phyloP scores from a whole-genome alignment of 176 grass and related monocot species.

The Oryza punctata region DNA sequence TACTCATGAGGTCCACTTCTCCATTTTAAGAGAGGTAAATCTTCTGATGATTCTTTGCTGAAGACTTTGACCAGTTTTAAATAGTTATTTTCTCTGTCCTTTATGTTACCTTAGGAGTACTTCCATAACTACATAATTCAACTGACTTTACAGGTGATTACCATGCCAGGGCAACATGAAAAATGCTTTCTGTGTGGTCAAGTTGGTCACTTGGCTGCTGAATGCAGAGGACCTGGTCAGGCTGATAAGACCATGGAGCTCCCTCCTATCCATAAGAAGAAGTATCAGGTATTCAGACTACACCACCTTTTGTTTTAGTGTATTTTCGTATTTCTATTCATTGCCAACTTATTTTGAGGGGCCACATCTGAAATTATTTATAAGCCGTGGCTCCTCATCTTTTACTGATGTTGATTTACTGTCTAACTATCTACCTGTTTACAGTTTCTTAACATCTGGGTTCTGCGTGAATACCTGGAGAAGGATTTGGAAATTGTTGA shows the following conservation, averaged over 20 bases:
- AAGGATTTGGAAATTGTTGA: constrained; percentile 88
- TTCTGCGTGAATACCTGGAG: constrained; percentile 93
- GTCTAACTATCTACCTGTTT: constrained; percentile 37
- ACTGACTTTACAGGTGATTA: constrained; percentile 93
- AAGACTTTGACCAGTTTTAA: background rate
- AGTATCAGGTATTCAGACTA: constrained; percentile 75
- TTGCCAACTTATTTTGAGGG: background rate
- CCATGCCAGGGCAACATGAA: constrained; percentile 93
- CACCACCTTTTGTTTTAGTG: constrained; percentile 14
- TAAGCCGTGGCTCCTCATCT: constrained; percentile 17
- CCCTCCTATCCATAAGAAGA: constrained; percentile 98
- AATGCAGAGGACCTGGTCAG: constrained; percentile 69
- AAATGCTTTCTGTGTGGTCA: constrained; percentile 95
- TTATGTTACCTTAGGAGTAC: constrained; percentile 48
- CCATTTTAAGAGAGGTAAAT: constrained; percentile 95
- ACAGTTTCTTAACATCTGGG: constrained; percentile 98
- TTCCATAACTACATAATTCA: constrained; percentile 46
- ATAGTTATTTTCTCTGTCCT: constrained; percentile 19
- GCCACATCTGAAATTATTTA: background rate
- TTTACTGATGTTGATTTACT: constrained; percentile 1
- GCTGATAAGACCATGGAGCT: constrained; percentile 60
- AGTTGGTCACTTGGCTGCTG: constrained; percentile 87
- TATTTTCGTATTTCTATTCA: background rate
- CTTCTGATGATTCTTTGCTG: constrained; percentile 30
- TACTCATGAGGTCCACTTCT: constrained; percentile 95